Evolutionary conservation across 805 yeast genomes (phyloP).

Genomic region (Starmerella tilneyi): DNA sequence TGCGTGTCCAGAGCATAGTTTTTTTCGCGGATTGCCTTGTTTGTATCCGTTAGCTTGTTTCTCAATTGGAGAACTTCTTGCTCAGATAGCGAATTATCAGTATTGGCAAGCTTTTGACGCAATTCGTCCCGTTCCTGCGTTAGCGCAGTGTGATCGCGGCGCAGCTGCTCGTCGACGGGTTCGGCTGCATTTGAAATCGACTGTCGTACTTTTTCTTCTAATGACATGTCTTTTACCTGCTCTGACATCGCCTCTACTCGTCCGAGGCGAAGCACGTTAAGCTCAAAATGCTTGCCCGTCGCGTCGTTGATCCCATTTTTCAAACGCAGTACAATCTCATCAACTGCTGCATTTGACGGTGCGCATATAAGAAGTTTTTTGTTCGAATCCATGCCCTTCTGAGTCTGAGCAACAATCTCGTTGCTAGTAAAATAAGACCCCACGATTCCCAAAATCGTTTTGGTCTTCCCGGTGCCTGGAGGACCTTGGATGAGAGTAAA

Average conservation of each 20-base stretch:
- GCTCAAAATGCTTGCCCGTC: conserved; percentile 32
- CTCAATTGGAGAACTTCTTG: conserved; percentile 29
- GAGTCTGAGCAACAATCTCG: not conserved
- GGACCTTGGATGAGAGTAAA: conserved; percentile 91
- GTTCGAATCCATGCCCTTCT: not conserved
- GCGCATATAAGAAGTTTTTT: conserved; percentile 81
- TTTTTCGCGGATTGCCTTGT: conserved; percentile 51
- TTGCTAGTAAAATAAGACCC: conserved; percentile 48
- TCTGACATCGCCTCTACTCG: conserved; percentile 77
- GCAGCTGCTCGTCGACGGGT: conserved; percentile 30
- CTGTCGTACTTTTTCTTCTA: conserved; percentile 72
- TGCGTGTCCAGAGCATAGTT: conserved; percentile 68
- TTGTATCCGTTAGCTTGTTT: conserved; percentile 46
- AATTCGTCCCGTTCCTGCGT: conserved; percentile 45
- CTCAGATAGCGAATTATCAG: conserved; percentile 17
- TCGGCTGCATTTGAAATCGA: conserved; percentile 34
- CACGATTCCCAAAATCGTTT: conserved; percentile 83
- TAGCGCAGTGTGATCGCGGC: conserved; percentile 40
- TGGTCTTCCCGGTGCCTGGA: conserved; percentile 98
- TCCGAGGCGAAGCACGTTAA: conserved; percentile 66
- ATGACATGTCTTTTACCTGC: conserved; percentile 68
- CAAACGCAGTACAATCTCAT: conserved; percentile 78
- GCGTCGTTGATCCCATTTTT: conserved; percentile 50
- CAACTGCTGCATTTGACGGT: conserved; percentile 98
- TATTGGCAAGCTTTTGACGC: conserved; percentile 34